A percentile compares a stretch with the other conserved stretches of the same genome.
phyloP scores from a whole-genome alignment of 352 stramenopile genomes.

The Lagenidium sp. region DNA sequence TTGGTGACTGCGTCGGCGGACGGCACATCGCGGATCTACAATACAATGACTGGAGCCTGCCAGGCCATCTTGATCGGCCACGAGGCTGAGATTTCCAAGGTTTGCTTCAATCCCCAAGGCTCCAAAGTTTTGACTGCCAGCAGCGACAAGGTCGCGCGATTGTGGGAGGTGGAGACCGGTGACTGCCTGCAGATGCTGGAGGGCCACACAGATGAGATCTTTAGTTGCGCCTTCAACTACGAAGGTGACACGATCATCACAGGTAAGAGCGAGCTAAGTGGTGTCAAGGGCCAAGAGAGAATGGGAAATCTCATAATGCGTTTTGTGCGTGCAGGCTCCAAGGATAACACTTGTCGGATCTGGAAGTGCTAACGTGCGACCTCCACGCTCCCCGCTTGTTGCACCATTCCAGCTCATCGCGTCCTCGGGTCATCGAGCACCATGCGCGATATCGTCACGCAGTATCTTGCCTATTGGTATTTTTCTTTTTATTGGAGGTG shows the following conservation, averaged over 20 bases:
- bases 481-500: too few species aligned
- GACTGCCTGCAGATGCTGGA: constrained; percentile 94
- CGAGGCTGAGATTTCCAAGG: constrained; percentile 93
- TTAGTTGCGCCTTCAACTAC: constrained; percentile 96
- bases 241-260: constrained; percentile 96
- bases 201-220: constrained; percentile 96
- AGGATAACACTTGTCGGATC: constrained; percentile 83
- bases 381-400: not conserved
- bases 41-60: constrained; percentile 93
- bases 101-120: constrained; percentile 94
- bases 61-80: constrained; percentile 93
- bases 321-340: constrained; percentile 32
- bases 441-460: too few species aligned
- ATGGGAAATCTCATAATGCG: too few species aligned
- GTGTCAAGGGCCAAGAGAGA: too few species aligned
- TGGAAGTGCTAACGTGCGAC: constrained; percentile 48
- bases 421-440: too few species aligned
- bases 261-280: too few species aligned
- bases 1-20: constrained; percentile 92
- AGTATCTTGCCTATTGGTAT: too few species aligned
- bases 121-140: constrained; percentile 91
- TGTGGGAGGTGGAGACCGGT: constrained; percentile 93
- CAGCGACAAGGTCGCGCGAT: constrained; percentile 90
- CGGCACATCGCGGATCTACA: constrained; percentile 92
- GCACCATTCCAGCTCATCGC: too few species aligned